Conservation (phyloP, 495 filamentous ascomycete genomes). For the Podospora didyma region DNA sequence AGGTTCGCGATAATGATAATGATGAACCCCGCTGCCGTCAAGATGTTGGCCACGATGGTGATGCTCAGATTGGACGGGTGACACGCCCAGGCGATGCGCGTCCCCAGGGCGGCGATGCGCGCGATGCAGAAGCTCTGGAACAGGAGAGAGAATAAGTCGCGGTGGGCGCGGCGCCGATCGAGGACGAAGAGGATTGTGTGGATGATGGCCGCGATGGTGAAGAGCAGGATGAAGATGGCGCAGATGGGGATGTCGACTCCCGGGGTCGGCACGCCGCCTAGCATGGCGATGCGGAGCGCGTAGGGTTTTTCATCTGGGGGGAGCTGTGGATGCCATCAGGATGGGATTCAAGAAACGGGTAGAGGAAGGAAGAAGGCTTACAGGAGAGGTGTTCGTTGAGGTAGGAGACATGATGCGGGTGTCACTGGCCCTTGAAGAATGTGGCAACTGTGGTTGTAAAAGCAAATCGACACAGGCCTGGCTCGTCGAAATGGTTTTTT, state of each 20-base stretch:
- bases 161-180: neutral
- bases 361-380: no score
- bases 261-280: slow-evolving; percentile 4
- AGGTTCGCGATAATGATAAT: slow-evolving; percentile 72
- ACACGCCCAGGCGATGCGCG: slow-evolving; percentile 55
- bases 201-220: slow-evolving; percentile 46
- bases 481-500: no score
- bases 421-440: no score
- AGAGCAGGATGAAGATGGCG: slow-evolving; percentile 61
- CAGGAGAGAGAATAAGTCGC: neutral
- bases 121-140: slow-evolving; percentile 24
- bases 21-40: slow-evolving; percentile 66
- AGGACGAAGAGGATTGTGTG: slow-evolving; percentile 31
- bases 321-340: no score
- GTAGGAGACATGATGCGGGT: no score
- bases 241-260: slow-evolving; percentile 59
- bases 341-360: no score
- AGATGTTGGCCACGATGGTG: slow-evolving; percentile 61
- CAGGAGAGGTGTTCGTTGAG: no score
- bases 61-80: slow-evolving; percentile 24
- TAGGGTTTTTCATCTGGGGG: neutral
- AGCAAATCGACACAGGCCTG: no score
- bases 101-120: slow-evolving; percentile 54
- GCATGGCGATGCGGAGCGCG: neutral
- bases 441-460: no score